Evolutionary conservation across 2,329 filamentous ascomycete genomes (phyloP), one percentile per base, ranked within the genome.

Genomic region (Herpotrichia juniperi): DNA sequence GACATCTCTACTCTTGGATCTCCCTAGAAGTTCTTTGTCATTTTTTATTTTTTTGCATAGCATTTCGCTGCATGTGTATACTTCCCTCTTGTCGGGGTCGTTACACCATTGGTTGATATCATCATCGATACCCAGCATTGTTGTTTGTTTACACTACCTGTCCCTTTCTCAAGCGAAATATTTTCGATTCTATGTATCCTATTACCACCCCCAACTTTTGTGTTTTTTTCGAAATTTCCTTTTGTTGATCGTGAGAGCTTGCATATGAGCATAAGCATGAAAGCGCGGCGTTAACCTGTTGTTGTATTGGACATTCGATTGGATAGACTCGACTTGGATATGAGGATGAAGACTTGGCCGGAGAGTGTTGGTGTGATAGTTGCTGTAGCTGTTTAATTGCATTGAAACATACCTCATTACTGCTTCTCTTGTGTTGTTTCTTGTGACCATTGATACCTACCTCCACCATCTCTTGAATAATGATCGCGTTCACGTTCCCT

Each of bases 131-230:
- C 37, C 37, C 37, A 24, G 21, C 37, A 40, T 40, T 40, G 11
- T 25, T 40, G 19, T 40, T 25, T 40, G 9, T 22, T 24, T 40
- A 24, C 12, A 40, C 12, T n/a, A 4, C 14, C 14, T 8, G 22
- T 25, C 37, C 14, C 14, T 8, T 40, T 25, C 37, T 25, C 37
- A 24, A 10, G 8, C 25, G 19, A 9, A 4, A 14, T 40, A 40
- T 25, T 24, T 40, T 40, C 37, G 25, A 19, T 40, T 40, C 37
- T 40, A n/a, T 40, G 37, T 40, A 40, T 40, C 37, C 37, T 40
- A 40, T 40, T 40, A 24, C 37, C 9, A 22, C 5, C 19, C 37
- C 37, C 37, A 24, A 37, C 21, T 40, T 40, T 40, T 40, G n/a
- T 40, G 37, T 40, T 19, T 11, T 40, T 35, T 40, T 22, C 22